Evolutionary conservation across 1,139 yeast genomes (phyloP), one percentile per base, ranked within the genome.

Genomic region (Protomyces macrosporus): DNA sequence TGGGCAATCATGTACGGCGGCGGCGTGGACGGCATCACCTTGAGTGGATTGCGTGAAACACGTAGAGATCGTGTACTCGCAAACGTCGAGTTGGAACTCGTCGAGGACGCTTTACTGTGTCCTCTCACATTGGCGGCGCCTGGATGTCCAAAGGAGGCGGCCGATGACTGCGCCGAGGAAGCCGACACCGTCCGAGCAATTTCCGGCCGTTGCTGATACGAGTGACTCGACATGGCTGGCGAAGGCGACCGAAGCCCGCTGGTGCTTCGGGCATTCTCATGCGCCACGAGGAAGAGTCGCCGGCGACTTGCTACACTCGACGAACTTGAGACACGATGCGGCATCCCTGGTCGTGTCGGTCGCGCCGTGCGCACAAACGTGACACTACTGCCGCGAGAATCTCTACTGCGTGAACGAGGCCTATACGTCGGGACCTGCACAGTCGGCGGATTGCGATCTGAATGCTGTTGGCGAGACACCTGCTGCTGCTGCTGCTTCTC

Each of bases 1-100:
- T 58, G 62, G n/a, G 52, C 56, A 52, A 58, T 58, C 56, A 58
- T 51, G 45, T 39, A 58, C 9, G 62, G 62, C 35, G 62, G 62
- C 7, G 62, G 62, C 16, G 62, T 58, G 32, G 62, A 51, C 12
- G 62, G 56, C 56, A 52, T 58, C 33, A 58, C 56, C 35, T 58
- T 58, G 34, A 58, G 56, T 23, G 62, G 62, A 32, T 58, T 58
- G 30, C 62, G 62, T 5, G 62, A 52, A 6, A 52, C 32, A n/a
- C 62, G 62, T 6, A 58, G 30, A 6, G 36, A 16, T 32, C 62
- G 36, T 33, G 54, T 4, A 6, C 55, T 57, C 7, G 55, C 42
- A 35, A 58, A 58, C 4, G 62, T 58, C 40, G 62, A 58, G 33
- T 58, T 58, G 12, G 62, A 58, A 34, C 62, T 58, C 42, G 62